Evolutionary conservation across 2,329 filamentous ascomycete species (phyloP).

Genomic region (Colletotrichum cuscutae): DNA sequence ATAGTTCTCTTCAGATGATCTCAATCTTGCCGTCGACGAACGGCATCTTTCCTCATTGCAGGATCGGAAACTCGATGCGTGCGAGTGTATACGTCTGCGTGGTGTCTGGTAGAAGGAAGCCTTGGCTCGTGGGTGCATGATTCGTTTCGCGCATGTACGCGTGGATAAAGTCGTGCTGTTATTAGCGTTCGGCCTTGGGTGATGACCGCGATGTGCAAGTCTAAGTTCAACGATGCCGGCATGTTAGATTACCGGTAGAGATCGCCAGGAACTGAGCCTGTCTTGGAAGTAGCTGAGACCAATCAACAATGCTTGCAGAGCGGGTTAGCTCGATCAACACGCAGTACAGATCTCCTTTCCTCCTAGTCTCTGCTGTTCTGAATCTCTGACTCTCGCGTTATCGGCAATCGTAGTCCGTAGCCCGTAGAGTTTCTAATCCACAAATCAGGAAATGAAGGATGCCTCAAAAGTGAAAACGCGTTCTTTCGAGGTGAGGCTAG

Average conservation of each 20-base stretch:
- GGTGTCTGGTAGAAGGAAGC: background rate
- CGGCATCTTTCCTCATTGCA: background rate
- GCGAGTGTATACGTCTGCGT: background rate
- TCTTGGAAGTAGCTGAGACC: background rate
- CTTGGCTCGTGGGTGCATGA: background rate
- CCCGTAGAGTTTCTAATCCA: background rate
- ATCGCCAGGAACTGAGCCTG: constrained; percentile 1
- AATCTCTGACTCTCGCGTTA: background rate
- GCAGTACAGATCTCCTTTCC: background rate
- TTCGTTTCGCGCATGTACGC: background rate
- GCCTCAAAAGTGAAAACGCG: background rate
- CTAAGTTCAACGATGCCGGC: background rate
- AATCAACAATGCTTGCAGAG: background rate
- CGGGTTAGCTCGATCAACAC: background rate
- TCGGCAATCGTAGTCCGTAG: background rate
- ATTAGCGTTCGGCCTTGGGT: background rate
- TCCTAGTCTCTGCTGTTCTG: background rate
- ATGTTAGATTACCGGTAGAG: background rate
- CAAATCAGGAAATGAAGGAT: background rate
- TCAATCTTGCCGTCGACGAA: constrained; percentile 1
- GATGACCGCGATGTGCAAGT: background rate
- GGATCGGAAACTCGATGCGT: background rate
- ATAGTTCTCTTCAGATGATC: constrained; percentile 18
- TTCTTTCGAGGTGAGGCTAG: background rate
- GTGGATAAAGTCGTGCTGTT: background rate